A percentile compares a stretch with the other conserved stretches of the same genome.
These are phyloP conservation scores for Leccinum disarticulatum DNA, from an alignment of 768 basidiomycete species.

Conservation along the genomic window DNA sequence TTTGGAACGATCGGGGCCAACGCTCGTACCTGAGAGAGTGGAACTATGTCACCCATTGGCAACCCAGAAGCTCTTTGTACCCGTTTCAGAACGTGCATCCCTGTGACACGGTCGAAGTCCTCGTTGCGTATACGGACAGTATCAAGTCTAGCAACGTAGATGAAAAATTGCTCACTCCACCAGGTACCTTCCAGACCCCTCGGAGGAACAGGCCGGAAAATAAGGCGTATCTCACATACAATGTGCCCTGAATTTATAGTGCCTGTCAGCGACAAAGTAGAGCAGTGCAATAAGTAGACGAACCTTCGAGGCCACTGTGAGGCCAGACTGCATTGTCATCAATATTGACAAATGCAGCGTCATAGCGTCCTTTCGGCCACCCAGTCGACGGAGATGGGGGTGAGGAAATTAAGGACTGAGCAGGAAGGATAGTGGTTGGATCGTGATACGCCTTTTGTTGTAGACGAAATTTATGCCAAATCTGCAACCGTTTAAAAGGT, in stretches of 20 bases:
- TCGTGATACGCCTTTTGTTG: conserved; percentile 2
- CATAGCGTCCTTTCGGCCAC: background rate
- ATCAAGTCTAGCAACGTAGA: conserved; percentile 29
- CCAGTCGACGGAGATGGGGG: background rate
- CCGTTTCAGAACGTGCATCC: conserved; percentile 24
- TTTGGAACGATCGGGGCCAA: conserved; percentile 27
- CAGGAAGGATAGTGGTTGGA: background rate
- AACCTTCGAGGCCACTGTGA: background rate
- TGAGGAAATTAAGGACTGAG: background rate
- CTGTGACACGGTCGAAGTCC: conserved; percentile 15
- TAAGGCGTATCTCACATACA: conserved; percentile 14
- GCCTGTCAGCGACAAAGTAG: background rate
- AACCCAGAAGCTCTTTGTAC: conserved; percentile 9
- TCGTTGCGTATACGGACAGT: conserved; percentile 15
- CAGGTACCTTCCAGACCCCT: background rate
- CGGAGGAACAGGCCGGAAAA: conserved; percentile 13
- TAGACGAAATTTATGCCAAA: conserved; percentile 14
- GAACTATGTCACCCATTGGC: conserved; percentile 29
- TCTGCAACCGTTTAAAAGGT: background rate
- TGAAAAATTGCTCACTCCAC: conserved; percentile 14
- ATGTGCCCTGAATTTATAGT: background rate
- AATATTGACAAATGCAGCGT: conserved; percentile 17
- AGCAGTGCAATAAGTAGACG: background rate
- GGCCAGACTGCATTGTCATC: background rate
- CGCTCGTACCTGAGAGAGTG: conserved; percentile 21